A percentile compares a stretch with the other conserved stretches of the same genome.
Conservation (phyloP, 2,329 filamentous ascomycete species). For the Graphilbum sp. region DNA sequence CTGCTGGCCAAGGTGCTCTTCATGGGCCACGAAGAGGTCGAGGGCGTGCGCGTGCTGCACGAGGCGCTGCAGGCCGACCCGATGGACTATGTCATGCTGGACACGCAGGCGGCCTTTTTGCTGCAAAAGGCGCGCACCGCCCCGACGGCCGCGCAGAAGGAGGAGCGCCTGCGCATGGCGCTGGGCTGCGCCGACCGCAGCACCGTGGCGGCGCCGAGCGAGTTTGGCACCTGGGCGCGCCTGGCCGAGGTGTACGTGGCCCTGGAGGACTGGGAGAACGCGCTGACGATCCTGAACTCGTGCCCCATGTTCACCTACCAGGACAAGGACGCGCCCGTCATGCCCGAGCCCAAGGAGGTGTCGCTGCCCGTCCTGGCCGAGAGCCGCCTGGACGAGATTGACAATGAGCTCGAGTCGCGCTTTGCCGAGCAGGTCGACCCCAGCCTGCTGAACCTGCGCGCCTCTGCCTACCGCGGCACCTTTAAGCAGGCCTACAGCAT, state of each 20-base stretch:
- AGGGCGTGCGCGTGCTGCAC: slow-evolving; percentile 75
- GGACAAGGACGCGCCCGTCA: slow-evolving; percentile 87
- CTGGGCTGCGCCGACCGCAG: slow-evolving; percentile 86
- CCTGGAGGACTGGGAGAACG: slow-evolving; percentile 92
- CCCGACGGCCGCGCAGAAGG: slow-evolving; percentile 34
- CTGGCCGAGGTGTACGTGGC: slow-evolving; percentile 86
- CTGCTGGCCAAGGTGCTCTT: slow-evolving; percentile 81
- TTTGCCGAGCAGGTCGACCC: slow-evolving; percentile 78
- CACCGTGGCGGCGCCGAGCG: slow-evolving; percentile 87
- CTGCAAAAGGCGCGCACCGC: slow-evolving; percentile 59
- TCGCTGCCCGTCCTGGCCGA: slow-evolving; percentile 76
- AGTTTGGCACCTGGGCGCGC: slow-evolving; percentile 93
- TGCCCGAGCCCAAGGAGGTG: slow-evolving; percentile 84
- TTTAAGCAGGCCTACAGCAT: slow-evolving; percentile 92
- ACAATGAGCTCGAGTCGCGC: slow-evolving; percentile 70
- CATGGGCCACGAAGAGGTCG: slow-evolving; percentile 93
- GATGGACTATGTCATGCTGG: slow-evolving; percentile 95
- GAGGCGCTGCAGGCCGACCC: slow-evolving; percentile 79
- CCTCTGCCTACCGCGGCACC: slow-evolving; percentile 81
- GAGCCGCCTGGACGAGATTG: slow-evolving; percentile 86
- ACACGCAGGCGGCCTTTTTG: slow-evolving; percentile 85
- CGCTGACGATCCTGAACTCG: slow-evolving; percentile 86
- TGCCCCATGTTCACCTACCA: slow-evolving; percentile 99
- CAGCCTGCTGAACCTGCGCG: slow-evolving; percentile 70
- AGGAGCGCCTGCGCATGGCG: slow-evolving; percentile 65